Base-by-base conservation (phyloP, 305 asterid species). In the Solanum hybrid region DNA sequence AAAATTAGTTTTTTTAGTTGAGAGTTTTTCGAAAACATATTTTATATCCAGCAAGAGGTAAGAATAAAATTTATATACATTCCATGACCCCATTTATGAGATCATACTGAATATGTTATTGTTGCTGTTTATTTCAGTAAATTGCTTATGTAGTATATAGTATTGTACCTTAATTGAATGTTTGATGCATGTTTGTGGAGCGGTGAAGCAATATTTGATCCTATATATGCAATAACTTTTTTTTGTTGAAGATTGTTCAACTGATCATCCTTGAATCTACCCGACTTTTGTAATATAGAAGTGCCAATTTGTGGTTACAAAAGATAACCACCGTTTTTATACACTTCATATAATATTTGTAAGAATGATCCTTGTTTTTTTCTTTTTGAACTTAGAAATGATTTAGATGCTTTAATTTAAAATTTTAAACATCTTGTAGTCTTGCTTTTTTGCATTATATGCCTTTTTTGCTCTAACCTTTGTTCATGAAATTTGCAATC, bases 211-310 rank as follows among this genome's bases (percentile, higher is more conserved):
- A 71, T 11, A 71, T 27, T 72, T 27, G 22, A 72, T 22, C 36
- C 10, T 27, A 5, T 27, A 27, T 13, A 26, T 71, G 78, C 4
- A 71, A 24, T 16, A 46, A 40, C 0, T 14, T 46, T 46, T 42
- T 46, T 46, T 46, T 14, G 27, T 3, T 4, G 29, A 64, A 64
- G 13, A 22, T 64, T 1, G 29, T n/a, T 66, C 14, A 66, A 10
- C 13, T 66, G 29, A n/a, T 66, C 14, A 4, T 10, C 29, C 27
- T 66, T 22, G 29, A 22, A 22, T 22, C 3, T n/a, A 7, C 1
- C 4, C 0, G 7, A 0, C 4, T 66, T 66, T 0, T 24, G 0
- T 66, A 0, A 26, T 66, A 66, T n/a, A 66, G 1, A 24, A n/a
- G 31, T 2, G 3, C 3, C 76, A 69, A 24, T 69, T 69, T 10